Conservation (phyloP, 2,329 filamentous ascomycete species). For the Hymenoscyphus fraxineus region DNA sequence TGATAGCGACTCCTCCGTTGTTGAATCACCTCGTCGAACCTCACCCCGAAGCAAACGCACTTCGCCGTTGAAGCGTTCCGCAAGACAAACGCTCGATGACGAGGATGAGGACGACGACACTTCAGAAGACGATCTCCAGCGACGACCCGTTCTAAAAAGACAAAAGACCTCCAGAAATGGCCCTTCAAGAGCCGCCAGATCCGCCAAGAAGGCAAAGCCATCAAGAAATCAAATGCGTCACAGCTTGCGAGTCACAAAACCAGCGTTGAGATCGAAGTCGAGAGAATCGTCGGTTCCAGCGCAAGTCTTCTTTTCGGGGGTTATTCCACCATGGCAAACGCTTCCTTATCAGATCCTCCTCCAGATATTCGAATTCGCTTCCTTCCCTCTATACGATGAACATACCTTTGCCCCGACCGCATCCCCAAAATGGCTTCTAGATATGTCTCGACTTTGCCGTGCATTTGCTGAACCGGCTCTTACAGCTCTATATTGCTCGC, state of each 20-base stretch:
- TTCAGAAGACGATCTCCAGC: slow-evolving; percentile 11
- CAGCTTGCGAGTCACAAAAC: background rate
- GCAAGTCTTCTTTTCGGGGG: slow-evolving; percentile 21
- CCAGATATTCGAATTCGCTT: slow-evolving; percentile 66
- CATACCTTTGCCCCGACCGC: slow-evolving; percentile 41
- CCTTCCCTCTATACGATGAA: slow-evolving; percentile 52
- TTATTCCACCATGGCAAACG: slow-evolving; percentile 54
- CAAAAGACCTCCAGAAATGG: slow-evolving; percentile 15
- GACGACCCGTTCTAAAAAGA: slow-evolving; percentile 20
- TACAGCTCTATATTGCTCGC: slow-evolving; percentile 66
- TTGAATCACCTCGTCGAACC: background rate
- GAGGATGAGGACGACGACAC: background rate
- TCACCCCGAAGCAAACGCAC: background rate
- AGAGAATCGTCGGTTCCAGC: background rate
- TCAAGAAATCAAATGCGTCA: background rate
- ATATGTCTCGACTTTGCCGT: slow-evolving; percentile 59
- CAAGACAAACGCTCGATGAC: background rate
- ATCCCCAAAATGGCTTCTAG: slow-evolving; percentile 59
- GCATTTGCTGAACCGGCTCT: slow-evolving; percentile 69
- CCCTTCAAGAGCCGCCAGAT: slow-evolving; percentile 10
- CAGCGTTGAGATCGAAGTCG: background rate
- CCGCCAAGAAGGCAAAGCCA: background rate
- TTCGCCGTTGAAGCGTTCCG: background rate
- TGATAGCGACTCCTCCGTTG: background rate
- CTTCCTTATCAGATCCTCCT: slow-evolving; percentile 67